Evolutionary conservation across 441 rosid genomes (phyloP).

Genomic region (Croton setiger): DNA sequence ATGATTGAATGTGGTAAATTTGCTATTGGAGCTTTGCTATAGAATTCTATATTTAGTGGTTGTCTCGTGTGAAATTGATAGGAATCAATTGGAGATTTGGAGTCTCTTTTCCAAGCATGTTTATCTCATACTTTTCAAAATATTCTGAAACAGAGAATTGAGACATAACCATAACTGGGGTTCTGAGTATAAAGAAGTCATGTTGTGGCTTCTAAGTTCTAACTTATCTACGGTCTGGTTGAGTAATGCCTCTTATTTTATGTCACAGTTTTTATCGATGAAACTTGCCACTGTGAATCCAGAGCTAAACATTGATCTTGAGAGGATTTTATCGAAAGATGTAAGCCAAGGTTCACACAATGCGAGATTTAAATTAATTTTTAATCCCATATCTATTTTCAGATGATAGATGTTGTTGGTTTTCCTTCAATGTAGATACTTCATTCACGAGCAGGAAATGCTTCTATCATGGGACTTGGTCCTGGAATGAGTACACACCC

Average conservation of each 20-base stretch:
- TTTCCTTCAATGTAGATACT: conserved; percentile 42
- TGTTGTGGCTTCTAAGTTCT: conserved; percentile 4
- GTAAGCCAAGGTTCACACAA: conserved; percentile 41
- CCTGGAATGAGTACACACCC: conserved; percentile 43
- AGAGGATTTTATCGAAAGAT: conserved; percentile 78
- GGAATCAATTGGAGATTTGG: conserved; percentile 9
- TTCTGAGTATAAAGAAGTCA: not conserved
- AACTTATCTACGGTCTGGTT: conserved; percentile 2
- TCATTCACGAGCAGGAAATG: conserved; percentile 51
- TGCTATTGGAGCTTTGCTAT: no score
- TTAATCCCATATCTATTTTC: conserved; percentile 14
- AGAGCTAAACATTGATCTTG: conserved; percentile 63
- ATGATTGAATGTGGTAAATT: no score
- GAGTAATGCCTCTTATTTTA: conserved; percentile 15
- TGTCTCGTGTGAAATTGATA: not conserved
- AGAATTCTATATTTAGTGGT: not conserved
- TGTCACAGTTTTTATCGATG: conserved; percentile 85
- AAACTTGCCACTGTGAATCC: conserved; percentile 95
- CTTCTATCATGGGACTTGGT: conserved; percentile 39
- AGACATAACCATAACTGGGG: not conserved
- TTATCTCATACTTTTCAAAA: not conserved
- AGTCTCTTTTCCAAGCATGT: conserved; percentile 3
- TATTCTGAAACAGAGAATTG: not conserved
- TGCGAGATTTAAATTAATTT: not conserved
- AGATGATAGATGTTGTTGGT: conserved; percentile 19